These are phyloP conservation scores for Diophrys sp. DNA, from an alignment of 73 alveolate genomes.

Conservation along the genomic window DNA sequence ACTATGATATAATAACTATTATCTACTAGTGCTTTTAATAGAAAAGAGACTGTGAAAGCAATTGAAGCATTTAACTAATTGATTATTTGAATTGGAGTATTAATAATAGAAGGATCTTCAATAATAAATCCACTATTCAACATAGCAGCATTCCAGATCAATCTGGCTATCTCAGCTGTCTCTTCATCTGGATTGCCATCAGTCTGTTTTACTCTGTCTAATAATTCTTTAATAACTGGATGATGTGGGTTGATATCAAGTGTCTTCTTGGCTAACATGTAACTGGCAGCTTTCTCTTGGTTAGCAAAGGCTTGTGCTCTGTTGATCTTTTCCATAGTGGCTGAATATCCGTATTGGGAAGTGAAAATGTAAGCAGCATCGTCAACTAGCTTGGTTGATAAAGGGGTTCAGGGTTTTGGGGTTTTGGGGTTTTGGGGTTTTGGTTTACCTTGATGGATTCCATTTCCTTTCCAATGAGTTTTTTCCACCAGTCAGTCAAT, in stretches of 20 bases:
- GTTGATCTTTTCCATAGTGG: conserved; percentile 96
- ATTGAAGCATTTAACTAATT: too few species aligned
- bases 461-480: conserved; percentile 77
- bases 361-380: conserved; percentile 89
- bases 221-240: conserved; percentile 88
- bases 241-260: conserved; percentile 97
- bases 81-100: conserved; percentile 1
- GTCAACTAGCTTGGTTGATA: conserved; percentile 86
- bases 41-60: too few species aligned
- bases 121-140: conserved; percentile 79
- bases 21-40: too few species aligned
- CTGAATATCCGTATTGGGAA: conserved; percentile 93
- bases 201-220: conserved; percentile 66
- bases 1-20: too few species aligned
- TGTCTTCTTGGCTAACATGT: conserved; percentile 90
- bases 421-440: too few species aligned
- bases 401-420: too few species aligned
- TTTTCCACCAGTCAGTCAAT: conserved; percentile 94
- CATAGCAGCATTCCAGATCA: conserved; percentile 74
- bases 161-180: conserved; percentile 56
- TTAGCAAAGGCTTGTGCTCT: conserved; percentile 96
- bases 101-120: conserved; percentile 68
- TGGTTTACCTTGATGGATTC: conserved; percentile 86
- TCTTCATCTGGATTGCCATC: conserved; percentile 60
- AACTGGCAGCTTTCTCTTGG: conserved; percentile 76